These are phyloP conservation scores for Amauroascus verrucosus DNA, from an alignment of 2,329 filamentous ascomycete species.

Conservation along the genomic window DNA sequence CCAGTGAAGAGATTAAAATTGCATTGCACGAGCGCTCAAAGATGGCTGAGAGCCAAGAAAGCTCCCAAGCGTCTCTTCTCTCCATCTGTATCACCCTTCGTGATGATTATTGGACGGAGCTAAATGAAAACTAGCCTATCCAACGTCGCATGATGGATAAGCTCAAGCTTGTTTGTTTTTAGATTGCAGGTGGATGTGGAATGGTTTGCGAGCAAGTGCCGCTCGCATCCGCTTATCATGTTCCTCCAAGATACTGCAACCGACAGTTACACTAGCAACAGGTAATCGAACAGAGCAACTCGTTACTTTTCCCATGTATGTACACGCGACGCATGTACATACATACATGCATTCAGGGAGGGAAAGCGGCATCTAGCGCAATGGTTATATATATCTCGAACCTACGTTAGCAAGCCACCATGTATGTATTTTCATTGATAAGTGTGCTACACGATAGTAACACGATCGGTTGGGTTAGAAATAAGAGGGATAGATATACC, in stretches of 20 bases:
- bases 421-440: neutral
- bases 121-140: neutral
- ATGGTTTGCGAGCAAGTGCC: neutral
- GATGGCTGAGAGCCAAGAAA: neutral
- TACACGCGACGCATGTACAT: neutral
- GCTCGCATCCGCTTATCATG: neutral
- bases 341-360: neutral
- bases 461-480: neutral
- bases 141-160: neutral
- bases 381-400: neutral
- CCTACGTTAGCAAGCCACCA: neutral
- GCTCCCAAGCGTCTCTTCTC: neutral
- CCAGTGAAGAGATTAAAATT: neutral
- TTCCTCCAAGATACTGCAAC: neutral
- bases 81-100: neutral
- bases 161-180: neutral
- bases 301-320: neutral
- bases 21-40: neutral
- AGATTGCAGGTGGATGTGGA: neutral
- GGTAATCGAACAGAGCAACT: neutral
- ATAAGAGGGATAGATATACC: constrained; percentile 2
- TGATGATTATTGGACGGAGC: neutral
- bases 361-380: neutral
- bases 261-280: neutral
- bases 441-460: neutral